Percentiles rank a stretch among this genome's conserved stretches.
Evolutionary conservation across 2,329 filamentous ascomycete species (phyloP).

Genomic region (Epichloe coenophiala): DNA sequence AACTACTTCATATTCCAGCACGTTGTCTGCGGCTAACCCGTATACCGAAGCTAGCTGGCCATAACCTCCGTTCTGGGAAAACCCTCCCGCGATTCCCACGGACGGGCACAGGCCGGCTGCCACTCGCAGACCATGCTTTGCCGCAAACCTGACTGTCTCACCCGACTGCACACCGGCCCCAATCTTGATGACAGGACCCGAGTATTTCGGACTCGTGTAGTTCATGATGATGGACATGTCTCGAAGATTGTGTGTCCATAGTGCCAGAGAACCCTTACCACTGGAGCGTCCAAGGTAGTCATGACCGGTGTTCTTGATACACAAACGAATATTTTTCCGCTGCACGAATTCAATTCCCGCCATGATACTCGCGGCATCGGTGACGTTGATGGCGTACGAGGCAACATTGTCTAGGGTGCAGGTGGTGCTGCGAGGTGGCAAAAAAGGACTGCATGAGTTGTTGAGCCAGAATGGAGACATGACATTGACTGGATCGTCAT

Average conservation of each 20-base stretch:
- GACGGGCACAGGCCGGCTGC: conserved; percentile 42
- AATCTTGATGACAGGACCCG: conserved; percentile 37
- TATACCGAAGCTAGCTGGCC: conserved; percentile 34
- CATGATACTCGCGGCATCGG: not conserved
- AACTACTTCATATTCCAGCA: conserved; percentile 40
- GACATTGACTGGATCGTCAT: no score
- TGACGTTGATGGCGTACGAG: not conserved
- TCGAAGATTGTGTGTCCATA: conserved; percentile 30
- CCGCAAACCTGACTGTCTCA: conserved; percentile 32
- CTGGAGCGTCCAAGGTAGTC: conserved; percentile 45
- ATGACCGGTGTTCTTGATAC: conserved; percentile 39
- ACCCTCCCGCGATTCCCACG: conserved; percentile 49
- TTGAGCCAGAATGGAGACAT: no score
- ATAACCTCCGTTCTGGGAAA: conserved; percentile 46
- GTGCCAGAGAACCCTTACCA: conserved; percentile 29
- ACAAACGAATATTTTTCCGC: conserved; percentile 31
- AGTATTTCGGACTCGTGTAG: conserved; percentile 29
- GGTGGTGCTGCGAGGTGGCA: no score
- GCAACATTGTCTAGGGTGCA: no score
- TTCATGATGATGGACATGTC: conserved; percentile 23
- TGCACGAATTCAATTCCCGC: conserved; percentile 19
- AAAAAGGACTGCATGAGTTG: no score
- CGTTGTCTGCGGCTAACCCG: conserved; percentile 46
- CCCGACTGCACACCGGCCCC: conserved; percentile 39
- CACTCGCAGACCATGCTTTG: conserved; percentile 30